phyloP scores from a whole-genome alignment of 768 basidiomycete genomes.

The Suillus brevipes region DNA sequence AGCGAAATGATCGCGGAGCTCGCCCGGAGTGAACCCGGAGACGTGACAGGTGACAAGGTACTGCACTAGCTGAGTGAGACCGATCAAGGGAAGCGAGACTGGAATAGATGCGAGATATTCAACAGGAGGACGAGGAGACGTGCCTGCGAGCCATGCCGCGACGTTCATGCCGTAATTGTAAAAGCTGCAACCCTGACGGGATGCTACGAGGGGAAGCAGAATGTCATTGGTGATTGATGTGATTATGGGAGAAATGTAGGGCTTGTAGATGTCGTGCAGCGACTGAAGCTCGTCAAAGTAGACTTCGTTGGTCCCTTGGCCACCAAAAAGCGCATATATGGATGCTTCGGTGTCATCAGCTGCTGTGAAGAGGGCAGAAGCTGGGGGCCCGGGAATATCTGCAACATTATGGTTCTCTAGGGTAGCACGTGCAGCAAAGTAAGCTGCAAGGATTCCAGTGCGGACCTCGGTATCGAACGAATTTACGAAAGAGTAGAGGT shows the following conservation, averaged over 20 bases:
- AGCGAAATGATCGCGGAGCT: conserved; percentile 71
- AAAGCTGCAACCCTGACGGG: conserved; percentile 55
- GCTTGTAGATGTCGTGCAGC: conserved; percentile 88
- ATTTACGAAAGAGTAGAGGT: conserved; percentile 82
- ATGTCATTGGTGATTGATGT: conserved; percentile 59
- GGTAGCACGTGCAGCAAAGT: conserved; percentile 72
- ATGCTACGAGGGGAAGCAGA: conserved; percentile 68
- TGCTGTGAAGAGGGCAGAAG: conserved; percentile 70
- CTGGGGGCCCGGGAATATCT: conserved; percentile 57
- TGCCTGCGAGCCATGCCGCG: conserved; percentile 78
- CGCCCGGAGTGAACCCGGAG: conserved; percentile 72
- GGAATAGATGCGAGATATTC: conserved; percentile 92
- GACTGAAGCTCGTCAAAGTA: conserved; percentile 95
- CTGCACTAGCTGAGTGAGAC: conserved; percentile 92
- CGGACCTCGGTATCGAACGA: conserved; percentile 74
- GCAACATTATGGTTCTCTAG: conserved; percentile 58
- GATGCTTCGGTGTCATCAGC: conserved; percentile 62
- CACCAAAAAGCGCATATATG: conserved; percentile 93
- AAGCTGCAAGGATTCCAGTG: conserved; percentile 73
- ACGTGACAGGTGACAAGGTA: conserved; percentile 83
- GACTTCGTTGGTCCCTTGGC: conserved; percentile 97
- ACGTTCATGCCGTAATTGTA: conserved; percentile 85
- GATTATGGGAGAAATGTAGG: conserved; percentile 79
- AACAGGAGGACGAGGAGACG: conserved; percentile 67
- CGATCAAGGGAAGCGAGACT: conserved; percentile 93